Evolutionary conservation across 2,329 filamentous ascomycete genomes (phyloP).

Genomic region (Aspergillus proliferans): DNA sequence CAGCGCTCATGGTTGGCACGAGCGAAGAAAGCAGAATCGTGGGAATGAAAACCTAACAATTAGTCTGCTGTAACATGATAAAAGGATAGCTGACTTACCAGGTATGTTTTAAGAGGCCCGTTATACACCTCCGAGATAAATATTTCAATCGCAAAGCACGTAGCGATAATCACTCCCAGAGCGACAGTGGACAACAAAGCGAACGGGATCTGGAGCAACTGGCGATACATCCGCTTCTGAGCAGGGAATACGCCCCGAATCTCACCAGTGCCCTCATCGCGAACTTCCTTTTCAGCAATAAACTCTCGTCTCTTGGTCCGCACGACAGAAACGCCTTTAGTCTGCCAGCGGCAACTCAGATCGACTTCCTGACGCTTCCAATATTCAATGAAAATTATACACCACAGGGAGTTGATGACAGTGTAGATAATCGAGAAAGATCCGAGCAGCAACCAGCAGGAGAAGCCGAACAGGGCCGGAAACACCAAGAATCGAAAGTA

Average conservation of each 20-base stretch:
- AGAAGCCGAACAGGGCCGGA: constrained; percentile 72
- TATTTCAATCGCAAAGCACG: constrained; percentile 90
- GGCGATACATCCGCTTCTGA: constrained; percentile 68
- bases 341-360: constrained; percentile 82
- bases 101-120: constrained; percentile 77
- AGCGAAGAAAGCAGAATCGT: constrained; percentile 77
- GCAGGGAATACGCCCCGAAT: constrained; percentile 69
- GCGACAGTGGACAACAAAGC: constrained; percentile 66
- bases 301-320: constrained; percentile 74
- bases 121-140: constrained; percentile 94
- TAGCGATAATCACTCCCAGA: constrained; percentile 79
- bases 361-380: constrained; percentile 94
- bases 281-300: constrained; percentile 66
- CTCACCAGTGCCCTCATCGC: constrained; percentile 80
- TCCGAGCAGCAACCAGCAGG: constrained; percentile 74
- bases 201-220: constrained; percentile 84
- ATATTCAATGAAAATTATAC: constrained; percentile 85
- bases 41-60: constrained; percentile 68
- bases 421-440: constrained; percentile 80
- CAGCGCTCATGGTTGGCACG: constrained; percentile 70
- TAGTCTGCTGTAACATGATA: background rate
- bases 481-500: constrained; percentile 84
- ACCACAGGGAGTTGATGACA: constrained; percentile 74
- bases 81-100: constrained; percentile 52
- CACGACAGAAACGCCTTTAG: constrained; percentile 76